Evolutionary conservation across 371 early-diverging fungal genomes (phyloP).

Genomic region (Dipsacomyces acuminosporus): DNA sequence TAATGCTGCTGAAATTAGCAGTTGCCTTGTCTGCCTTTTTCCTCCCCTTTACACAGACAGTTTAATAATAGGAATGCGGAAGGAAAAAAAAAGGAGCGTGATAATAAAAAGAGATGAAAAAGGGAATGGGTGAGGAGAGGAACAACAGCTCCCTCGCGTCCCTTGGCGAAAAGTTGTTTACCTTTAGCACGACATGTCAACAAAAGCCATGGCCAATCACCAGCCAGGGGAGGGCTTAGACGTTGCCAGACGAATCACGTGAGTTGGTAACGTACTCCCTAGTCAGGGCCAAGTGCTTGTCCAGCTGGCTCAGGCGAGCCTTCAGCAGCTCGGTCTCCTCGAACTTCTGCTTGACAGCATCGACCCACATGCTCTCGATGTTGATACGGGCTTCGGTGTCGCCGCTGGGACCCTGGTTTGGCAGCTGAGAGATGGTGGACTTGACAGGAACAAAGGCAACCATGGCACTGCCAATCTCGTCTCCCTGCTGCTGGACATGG

Average conservation of each 20-base stretch:
- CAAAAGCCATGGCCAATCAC: too few relatives aligned
- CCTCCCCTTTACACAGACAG: too few relatives aligned
- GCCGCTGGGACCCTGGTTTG: not conserved
- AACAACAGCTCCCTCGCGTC: too few relatives aligned
- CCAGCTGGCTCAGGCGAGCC: slow-evolving; percentile 11
- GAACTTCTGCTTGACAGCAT: slow-evolving; percentile 5
- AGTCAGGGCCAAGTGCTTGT: slow-evolving; percentile 37
- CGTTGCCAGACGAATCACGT: slow-evolving; percentile 5
- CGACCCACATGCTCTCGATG: slow-evolving; percentile 20
- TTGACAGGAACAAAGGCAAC: slow-evolving; percentile 12
- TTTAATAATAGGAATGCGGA: too few relatives aligned
- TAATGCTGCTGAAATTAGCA: too few relatives aligned
- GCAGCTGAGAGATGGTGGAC: slow-evolving; percentile 12
- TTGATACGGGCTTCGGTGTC: not conserved
- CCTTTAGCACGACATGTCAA: too few relatives aligned
- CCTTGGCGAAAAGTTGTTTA: too few relatives aligned
- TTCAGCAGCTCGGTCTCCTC: slow-evolving; percentile 11
- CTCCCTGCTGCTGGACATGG: slow-evolving; percentile 1
- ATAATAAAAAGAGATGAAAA: too few relatives aligned
- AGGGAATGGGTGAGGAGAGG: too few relatives aligned
- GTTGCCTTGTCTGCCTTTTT: too few relatives aligned
- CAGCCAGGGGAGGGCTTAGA: too few relatives aligned
- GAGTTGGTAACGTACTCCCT: slow-evolving; percentile 13
- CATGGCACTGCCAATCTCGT: not conserved
- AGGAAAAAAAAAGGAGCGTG: too few relatives aligned